Evolutionary conservation across 108 stramenopile species (phyloP), one percentile per base, ranked within the genome.

Genomic region (Fistulifera solaris): DNA sequence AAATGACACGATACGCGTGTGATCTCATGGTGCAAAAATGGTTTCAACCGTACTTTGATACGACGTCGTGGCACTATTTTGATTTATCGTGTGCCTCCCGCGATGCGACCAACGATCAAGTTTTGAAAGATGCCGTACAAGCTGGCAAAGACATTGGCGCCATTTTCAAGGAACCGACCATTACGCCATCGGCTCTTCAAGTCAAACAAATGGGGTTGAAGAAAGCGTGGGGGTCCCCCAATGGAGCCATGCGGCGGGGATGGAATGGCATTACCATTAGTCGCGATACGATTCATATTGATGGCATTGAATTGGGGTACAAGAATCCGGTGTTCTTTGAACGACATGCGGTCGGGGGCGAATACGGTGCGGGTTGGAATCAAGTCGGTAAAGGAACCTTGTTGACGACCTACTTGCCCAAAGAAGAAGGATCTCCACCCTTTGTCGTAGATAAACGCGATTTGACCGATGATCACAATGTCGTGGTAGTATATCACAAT

Each of bases 241-340:
- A 97, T 62, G 96, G 96, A 25, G 93, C 93, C 62, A 97, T 97
- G 96, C 73, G 96, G 15, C 50, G 76, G 24, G 96, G 96, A 59
- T 97, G 96, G 96, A 94, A 97, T 61, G 96, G 96, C 22, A 94
- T 97, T 45, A 95, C 96, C 48, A 97, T 97, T 52, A 73, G 70
- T 41, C 73, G 96, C 48, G 96, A 97, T 76, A 97, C 96, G n/a
- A 97, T 97, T 70, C 94, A 95, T 59, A 97, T 97, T 76, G 89
- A 94, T 35, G 96, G 94, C 25, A 89, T 97, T 54, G 87, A 95
- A 67, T 67, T 97, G 45, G 96, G 96, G 13, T 97, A 93, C 77
- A 92, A 97, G 77, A 76, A 82, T 48, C 93, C 85, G 26, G 96
- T 97, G 15, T 76, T 95, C 45, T 97, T 97, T 62, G 96, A 97